A percentile compares a stretch with the other conserved stretches of the same genome.
phyloP scores from a whole-genome alignment of 345 rosid genomes.

The Heritiera fomes region DNA sequence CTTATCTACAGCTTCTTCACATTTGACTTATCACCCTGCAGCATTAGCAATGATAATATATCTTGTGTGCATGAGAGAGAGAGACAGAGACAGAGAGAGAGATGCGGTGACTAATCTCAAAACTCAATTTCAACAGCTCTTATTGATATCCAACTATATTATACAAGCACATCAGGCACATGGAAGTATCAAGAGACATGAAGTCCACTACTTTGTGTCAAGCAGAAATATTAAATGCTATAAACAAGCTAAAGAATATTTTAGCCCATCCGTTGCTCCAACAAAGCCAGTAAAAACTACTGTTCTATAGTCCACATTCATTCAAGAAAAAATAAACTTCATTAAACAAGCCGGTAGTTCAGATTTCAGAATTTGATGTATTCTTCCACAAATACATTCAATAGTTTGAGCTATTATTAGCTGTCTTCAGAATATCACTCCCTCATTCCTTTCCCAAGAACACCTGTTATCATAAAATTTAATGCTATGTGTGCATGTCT shows the following conservation, averaged over 20 bases:
- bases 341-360: slow-evolving; percentile 10
- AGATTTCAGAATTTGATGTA: slow-evolving; percentile 19
- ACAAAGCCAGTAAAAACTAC: slow-evolving; percentile 12
- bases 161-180: slow-evolving; percentile 26
- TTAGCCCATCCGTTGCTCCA: slow-evolving; percentile 21
- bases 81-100: neutral
- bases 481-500: slow-evolving; percentile 1
- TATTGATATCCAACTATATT: slow-evolving; percentile 4
- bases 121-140: slow-evolving; percentile 24
- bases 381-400: slow-evolving; percentile 2
- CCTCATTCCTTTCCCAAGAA: neutral
- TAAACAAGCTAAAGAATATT: slow-evolving; percentile 11
- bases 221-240: slow-evolving; percentile 1
- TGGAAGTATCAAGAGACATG: slow-evolving; percentile 29
- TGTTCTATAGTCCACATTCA: neutral
- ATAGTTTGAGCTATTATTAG: slow-evolving; percentile 17
- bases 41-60: neutral
- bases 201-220: slow-evolving; percentile 32
- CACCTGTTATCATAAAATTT: neutral
- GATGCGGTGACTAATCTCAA: slow-evolving; percentile 10
- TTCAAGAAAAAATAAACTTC: neutral
- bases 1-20: slow-evolving; percentile 1
- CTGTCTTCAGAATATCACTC: slow-evolving; percentile 10
- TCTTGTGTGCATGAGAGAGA: neutral
- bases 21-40: neutral